Percentiles rank a stretch among this genome's conserved stretches.
These are phyloP conservation scores for Salinomyces thailandicus DNA, from an alignment of 2,329 filamentous ascomycete genomes.

Conservation along the genomic window DNA sequence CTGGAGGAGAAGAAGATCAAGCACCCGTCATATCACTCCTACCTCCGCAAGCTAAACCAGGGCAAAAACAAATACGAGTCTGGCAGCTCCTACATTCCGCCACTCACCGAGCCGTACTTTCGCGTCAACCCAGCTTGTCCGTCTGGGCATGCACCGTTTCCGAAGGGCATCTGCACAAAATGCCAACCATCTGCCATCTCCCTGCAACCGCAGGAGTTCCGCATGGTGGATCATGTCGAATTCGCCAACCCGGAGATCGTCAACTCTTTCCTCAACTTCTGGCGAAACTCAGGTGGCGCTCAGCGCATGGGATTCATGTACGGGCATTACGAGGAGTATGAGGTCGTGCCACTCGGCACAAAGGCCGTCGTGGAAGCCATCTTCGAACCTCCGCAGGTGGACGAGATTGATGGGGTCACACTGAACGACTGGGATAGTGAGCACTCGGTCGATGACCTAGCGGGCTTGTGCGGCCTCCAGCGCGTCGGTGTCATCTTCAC, in stretches of 20 bases:
- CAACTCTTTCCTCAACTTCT: conserved; percentile 82
- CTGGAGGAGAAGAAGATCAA: conserved; percentile 96
- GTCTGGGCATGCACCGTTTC: conserved; percentile 85
- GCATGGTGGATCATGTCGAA: conserved; percentile 97
- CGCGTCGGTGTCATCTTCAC: conserved; percentile 91
- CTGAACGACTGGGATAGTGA: conserved; percentile 78
- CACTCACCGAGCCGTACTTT: conserved; percentile 84
- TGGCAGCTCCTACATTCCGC: conserved; percentile 90
- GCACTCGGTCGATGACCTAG: conserved; percentile 68
- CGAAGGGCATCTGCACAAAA: conserved; percentile 94
- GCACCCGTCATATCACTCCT: conserved; percentile 89
- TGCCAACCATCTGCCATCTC: conserved; percentile 97
- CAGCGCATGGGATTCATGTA: conserved; percentile 88
- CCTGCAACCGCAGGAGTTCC: conserved; percentile 82
- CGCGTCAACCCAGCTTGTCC: conserved; percentile 82
- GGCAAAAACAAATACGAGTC: conserved; percentile 93
- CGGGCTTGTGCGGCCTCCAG: conserved; percentile 72
- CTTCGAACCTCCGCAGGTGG: conserved; percentile 86
- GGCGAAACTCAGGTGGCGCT: conserved; percentile 73
- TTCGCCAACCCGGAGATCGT: conserved; percentile 78
- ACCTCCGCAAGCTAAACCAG: conserved; percentile 89
- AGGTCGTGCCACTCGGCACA: conserved; percentile 81
- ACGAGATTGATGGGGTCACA: conserved; percentile 81
- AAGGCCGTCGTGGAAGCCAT: conserved; percentile 96
- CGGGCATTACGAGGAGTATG: conserved; percentile 80